A percentile compares a stretch with the other conserved stretches of the same genome.
Evolutionary conservation across 2,329 filamentous ascomycete species (phyloP).

Genomic region (Talaromyces rugulosus): DNA sequence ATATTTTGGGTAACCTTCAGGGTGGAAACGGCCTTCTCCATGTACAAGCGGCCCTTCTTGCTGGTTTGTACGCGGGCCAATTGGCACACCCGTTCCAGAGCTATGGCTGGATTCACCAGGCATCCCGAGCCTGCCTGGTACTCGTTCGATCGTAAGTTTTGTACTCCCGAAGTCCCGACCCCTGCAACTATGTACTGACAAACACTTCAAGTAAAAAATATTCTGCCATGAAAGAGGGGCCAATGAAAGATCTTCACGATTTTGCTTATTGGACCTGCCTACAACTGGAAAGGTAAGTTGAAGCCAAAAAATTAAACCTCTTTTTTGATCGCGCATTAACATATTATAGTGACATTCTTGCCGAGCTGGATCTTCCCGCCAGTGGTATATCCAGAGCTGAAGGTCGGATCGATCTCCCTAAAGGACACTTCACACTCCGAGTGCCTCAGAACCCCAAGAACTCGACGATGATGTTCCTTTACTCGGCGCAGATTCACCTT

Average conservation of each 20-base stretch:
- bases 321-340: neutral
- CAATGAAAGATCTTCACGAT: constrained; percentile 58
- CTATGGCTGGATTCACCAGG: constrained; percentile 64
- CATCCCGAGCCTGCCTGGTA: constrained; percentile 60
- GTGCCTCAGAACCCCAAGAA: constrained; percentile 29
- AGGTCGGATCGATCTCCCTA: constrained; percentile 38
- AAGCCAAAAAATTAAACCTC: neutral
- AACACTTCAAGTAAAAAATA: constrained; percentile 28
- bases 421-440: constrained; percentile 30
- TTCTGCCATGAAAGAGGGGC: constrained; percentile 24
- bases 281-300: constrained; percentile 74
- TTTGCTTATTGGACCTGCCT: constrained; percentile 91
- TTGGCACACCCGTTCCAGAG: constrained; percentile 83
- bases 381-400: constrained; percentile 59
- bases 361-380: constrained; percentile 68
- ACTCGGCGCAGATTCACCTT: constrained; percentile 59
- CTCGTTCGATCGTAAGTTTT: constrained; percentile 66
- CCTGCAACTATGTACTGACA: neutral
- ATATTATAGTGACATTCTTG: constrained; percentile 71
- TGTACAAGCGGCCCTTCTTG: constrained; percentile 79
- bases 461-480: constrained; percentile 51
- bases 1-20: constrained; percentile 77
- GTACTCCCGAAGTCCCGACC: neutral
- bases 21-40: constrained; percentile 77
- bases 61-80: constrained; percentile 85